Evolutionary conservation across 1,139 yeast species (phyloP).

Genomic region (Keqinozyma sinolaborantium): DNA sequence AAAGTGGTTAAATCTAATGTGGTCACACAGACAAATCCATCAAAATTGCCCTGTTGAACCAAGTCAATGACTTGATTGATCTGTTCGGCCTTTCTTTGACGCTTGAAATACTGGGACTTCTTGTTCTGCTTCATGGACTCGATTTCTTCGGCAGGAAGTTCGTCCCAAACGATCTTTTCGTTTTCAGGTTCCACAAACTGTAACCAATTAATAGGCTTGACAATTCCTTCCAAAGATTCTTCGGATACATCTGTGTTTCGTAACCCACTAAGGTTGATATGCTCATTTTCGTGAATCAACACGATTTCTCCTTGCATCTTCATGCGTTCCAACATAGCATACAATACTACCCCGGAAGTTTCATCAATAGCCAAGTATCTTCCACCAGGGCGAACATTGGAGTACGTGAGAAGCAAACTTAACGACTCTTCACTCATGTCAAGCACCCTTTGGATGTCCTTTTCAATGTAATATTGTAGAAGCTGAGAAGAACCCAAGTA

Average conservation of each 20-base stretch:
- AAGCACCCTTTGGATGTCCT: slow-evolving; percentile 68
- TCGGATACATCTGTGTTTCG: slow-evolving; percentile 62
- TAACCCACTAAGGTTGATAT: slow-evolving; percentile 73
- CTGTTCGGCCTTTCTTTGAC: slow-evolving; percentile 55
- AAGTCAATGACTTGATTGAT: slow-evolving; percentile 51
- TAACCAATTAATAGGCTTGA: slow-evolving; percentile 71
- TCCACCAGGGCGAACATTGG: slow-evolving; percentile 86
- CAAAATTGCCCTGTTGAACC: slow-evolving; percentile 56
- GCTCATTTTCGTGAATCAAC: slow-evolving; percentile 88
- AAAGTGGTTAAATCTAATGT: slow-evolving; percentile 68
- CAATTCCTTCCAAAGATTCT: slow-evolving; percentile 48
- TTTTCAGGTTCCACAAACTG: slow-evolving; percentile 80
- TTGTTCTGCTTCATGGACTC: slow-evolving; percentile 56
- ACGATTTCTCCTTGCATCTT: slow-evolving; percentile 75
- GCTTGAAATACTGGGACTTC: slow-evolving; percentile 64
- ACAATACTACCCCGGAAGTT: slow-evolving; percentile 80
- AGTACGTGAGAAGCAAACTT: slow-evolving; percentile 72
- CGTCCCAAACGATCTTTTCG: slow-evolving; percentile 49
- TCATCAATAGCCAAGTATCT: slow-evolving; percentile 85
- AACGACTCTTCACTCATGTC: slow-evolving; percentile 83
- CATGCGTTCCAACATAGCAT: slow-evolving; percentile 88
- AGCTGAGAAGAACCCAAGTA: slow-evolving; percentile 75
- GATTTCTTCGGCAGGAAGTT: slow-evolving; percentile 49
- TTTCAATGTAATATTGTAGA: slow-evolving; percentile 68
- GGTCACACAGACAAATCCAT: slow-evolving; percentile 72